Conservation (phyloP, 441 rosid genomes). For the Mallotus repandus region DNA sequence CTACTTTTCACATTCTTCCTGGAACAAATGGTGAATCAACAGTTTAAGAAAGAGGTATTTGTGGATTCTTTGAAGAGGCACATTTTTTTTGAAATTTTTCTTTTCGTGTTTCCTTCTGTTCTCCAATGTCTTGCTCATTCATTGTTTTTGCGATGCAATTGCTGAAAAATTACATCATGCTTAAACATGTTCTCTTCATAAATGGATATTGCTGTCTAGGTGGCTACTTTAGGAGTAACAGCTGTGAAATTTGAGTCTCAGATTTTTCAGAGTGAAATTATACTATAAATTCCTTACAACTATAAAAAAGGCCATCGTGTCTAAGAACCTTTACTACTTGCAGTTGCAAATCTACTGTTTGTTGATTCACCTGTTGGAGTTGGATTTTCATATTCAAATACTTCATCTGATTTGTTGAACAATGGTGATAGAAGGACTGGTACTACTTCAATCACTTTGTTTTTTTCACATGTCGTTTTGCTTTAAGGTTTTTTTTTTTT, state of each 20-base stretch:
- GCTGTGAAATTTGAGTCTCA: not conserved
- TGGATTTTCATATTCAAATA: conserved; percentile 85
- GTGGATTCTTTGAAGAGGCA: not conserved
- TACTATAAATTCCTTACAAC: not conserved
- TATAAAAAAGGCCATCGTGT: not conserved
- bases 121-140: not conserved
- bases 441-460: conserved; percentile 33
- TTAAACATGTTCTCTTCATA: not conserved
- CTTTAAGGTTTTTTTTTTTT: not conserved
- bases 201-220: conserved; percentile 7
- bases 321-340: conserved; percentile 23
- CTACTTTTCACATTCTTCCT: no score
- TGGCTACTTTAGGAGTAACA: not conserved
- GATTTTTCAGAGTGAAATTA: conserved; percentile 7
- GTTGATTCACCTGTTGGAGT: conserved; percentile 93
- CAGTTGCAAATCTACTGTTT: conserved; percentile 84
- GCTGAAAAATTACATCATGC: not conserved
- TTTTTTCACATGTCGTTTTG: conserved; percentile 11
- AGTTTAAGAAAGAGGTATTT: not conserved
- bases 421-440: conserved; percentile 89
- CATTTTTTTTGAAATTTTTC: not conserved
- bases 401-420: conserved; percentile 66
- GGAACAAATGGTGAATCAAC: no score
- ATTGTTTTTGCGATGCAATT: not conserved
- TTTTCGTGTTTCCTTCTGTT: not conserved